Base-by-base conservation (phyloP, 177 flowering plant species). In the Vitis hybrid region DNA sequence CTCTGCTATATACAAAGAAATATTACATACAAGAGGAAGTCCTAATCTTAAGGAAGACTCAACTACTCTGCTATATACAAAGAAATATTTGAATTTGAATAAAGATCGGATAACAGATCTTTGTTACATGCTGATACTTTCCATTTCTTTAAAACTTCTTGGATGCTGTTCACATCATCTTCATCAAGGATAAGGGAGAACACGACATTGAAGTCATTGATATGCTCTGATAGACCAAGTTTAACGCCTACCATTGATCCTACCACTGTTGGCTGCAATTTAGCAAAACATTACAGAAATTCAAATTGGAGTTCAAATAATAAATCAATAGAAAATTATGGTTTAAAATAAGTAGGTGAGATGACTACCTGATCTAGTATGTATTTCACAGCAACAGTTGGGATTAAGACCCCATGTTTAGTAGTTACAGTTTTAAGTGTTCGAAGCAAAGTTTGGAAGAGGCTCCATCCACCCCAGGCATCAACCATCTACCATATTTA, bases 391-490 rank as follows among this genome's bases (percentile, higher is more conserved):
- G 97, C 97, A 19, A 95, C 92, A 2, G 91, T 83, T 59, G 99
- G 83, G 52, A 95, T 93, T 10, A 94, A 85, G 73, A 90, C 96
- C 30, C 91, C 90, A 71, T 95, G 96, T 76, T 91, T 93, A 2
- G 81, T 69, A 60, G 93, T 87, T 27, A 93, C 82, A 64, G 59
- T 83, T 59, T 90, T 93, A 46, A 95, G 84, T 1, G 97, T 91
- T 77, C 76, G 82, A 74, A 95, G 94, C 83, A 95, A 72, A 72
- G 14, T 76, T 79, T 95, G 99, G 83, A 93, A 95, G 16, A 82
- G 86, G 76, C 85, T 80, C 99, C 99, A 95, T 58, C 97, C 99
- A 74, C 98, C 98, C 97, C 99, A 95, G 2, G 98, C 99, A 82
- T 93, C 99, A 73, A 95, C 89, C 98, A 93, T 93, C 99, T 95